Conservation (phyloP, 345 rosid genomes). For the Salix viminalis region DNA sequence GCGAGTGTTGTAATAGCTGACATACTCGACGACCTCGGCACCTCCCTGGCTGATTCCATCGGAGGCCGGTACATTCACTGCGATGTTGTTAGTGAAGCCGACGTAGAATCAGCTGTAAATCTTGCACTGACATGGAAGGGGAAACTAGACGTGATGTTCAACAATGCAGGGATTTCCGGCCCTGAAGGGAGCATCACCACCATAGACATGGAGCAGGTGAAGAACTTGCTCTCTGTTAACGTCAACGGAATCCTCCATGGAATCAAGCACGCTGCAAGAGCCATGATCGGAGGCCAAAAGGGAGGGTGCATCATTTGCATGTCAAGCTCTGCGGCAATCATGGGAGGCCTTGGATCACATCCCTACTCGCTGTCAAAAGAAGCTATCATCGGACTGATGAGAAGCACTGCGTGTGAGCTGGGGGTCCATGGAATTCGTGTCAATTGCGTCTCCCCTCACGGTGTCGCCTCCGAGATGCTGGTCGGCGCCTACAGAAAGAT, state of each 20-base stretch:
- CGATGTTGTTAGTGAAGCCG: constrained; percentile 58
- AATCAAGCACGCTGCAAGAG: constrained; percentile 69
- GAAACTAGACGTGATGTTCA: constrained; percentile 42
- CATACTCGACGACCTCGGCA: constrained; percentile 56
- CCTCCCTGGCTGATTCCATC: constrained; percentile 44
- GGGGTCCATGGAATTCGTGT: constrained; percentile 69
- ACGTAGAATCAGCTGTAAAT: constrained; percentile 55
- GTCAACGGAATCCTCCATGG: constrained; percentile 64
- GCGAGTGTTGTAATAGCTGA: constrained; percentile 70
- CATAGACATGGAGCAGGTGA: constrained; percentile 45
- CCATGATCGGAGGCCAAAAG: constrained; percentile 53
- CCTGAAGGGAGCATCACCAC: constrained; percentile 52
- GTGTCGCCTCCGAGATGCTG: constrained; percentile 83
- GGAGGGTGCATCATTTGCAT: constrained; percentile 73
- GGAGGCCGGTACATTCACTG: constrained; percentile 69
- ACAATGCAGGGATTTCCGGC: constrained; percentile 39
- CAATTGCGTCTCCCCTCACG: constrained; percentile 84
- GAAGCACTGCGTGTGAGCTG: constrained; percentile 66
- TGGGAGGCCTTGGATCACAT: constrained; percentile 82
- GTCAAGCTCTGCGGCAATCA: constrained; percentile 67
- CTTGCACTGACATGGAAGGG: constrained; percentile 62
- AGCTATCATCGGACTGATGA: constrained; percentile 55
- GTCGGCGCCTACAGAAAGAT: constrained; percentile 42
- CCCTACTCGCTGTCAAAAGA: constrained; percentile 64
- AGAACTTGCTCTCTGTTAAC: constrained; percentile 47